Evolutionary conservation across 768 basidiomycete species (phyloP).

Genomic region (Suillus tomentosus): DNA sequence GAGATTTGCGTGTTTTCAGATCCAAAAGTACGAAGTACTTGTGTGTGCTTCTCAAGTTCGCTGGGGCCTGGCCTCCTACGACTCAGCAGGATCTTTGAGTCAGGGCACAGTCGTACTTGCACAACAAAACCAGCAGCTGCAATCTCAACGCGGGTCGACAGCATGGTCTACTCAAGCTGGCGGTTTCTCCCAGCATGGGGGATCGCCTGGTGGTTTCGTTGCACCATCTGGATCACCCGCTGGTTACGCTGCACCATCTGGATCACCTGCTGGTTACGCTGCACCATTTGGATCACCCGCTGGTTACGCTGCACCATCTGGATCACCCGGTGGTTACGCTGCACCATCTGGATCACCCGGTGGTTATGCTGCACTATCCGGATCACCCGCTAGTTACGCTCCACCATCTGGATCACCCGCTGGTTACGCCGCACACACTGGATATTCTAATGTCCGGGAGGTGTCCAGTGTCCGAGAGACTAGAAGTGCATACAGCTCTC

Average conservation of each 20-base stretch:
- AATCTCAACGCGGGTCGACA: constrained; percentile 13
- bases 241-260: background rate
- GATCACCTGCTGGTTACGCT: background rate
- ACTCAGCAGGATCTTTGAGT: constrained; percentile 15
- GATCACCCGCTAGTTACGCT: too few species aligned
- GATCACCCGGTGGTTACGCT: too few species aligned
- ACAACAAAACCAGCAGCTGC: constrained; percentile 11
- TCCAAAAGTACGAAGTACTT: constrained; percentile 8
- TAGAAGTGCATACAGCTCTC: background rate
- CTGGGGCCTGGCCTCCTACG: constrained; percentile 11
- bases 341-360: too few species aligned
- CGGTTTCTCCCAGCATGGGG: constrained; percentile 22
- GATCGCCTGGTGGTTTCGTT: background rate
- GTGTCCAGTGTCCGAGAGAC: background rate
- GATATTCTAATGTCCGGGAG: constrained; percentile 1
- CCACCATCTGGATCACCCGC: too few species aligned
- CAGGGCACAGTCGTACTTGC: constrained; percentile 36
- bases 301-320: too few species aligned
- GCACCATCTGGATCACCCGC: background rate
- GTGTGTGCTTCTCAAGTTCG: constrained; percentile 9
- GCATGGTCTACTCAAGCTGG: constrained; percentile 11
- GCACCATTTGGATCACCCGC: too few species aligned
- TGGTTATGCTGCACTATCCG: too few species aligned
- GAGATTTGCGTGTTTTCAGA: background rate
- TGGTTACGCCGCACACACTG: background rate